Conservation (phyloP, 1,284 basidiomycete species). For the Heterobasidion occidentale region DNA sequence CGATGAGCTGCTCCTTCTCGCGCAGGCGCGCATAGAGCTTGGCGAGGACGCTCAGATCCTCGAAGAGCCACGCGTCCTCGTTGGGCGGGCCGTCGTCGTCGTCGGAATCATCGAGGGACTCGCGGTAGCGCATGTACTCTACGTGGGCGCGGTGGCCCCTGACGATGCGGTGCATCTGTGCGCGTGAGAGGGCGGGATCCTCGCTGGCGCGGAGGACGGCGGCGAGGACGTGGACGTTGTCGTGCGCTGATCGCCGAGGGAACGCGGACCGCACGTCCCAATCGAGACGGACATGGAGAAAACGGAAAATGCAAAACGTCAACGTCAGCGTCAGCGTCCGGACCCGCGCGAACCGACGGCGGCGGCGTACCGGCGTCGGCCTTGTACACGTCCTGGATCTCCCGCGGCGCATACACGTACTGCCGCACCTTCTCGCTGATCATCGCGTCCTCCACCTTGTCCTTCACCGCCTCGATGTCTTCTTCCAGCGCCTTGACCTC, state of each 20-base stretch:
- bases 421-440: constrained; percentile 85
- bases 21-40: constrained; percentile 73
- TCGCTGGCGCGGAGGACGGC: constrained; percentile 80
- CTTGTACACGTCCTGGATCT: constrained; percentile 81
- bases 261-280: too few relatives aligned
- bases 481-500: constrained; percentile 81
- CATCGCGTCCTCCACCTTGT: constrained; percentile 83
- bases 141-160: constrained; percentile 72
- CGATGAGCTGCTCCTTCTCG: constrained; percentile 91
- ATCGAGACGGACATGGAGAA: neutral
- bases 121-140: constrained; percentile 59
- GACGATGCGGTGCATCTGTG: constrained; percentile 74
- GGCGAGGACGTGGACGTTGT: constrained; percentile 76
- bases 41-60: constrained; percentile 78
- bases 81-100: constrained; percentile 88
- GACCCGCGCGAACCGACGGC: neutral
- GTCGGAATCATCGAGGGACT: constrained; percentile 72
- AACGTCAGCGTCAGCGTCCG: neutral
- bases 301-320: neutral
- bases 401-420: constrained; percentile 82
- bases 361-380: constrained; percentile 60
- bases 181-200: constrained; percentile 63
- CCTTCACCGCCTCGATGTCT: constrained; percentile 80
- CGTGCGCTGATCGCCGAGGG: constrained; percentile 36
- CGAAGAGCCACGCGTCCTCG: constrained; percentile 92